Evolutionary conservation across 148 eudicot genomes (phyloP).

Genomic region (Vaccinium myrtillus): DNA sequence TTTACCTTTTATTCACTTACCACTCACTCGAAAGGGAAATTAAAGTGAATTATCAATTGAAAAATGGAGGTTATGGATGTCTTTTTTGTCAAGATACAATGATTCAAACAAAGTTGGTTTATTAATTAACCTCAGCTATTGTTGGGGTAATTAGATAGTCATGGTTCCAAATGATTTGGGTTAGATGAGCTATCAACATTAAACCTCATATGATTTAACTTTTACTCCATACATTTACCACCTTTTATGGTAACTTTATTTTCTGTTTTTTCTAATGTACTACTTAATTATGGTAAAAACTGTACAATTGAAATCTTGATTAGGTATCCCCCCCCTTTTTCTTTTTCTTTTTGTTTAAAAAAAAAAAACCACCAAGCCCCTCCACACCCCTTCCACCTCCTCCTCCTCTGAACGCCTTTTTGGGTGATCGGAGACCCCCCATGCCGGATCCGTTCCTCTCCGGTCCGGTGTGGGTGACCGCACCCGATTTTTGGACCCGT

Average conservation of each 20-base stretch:
- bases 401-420: too few relatives aligned
- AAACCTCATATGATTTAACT: background rate
- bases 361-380: too few relatives aligned
- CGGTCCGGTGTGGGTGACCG: too few relatives aligned
- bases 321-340: too few relatives aligned
- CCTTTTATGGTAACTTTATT: background rate
- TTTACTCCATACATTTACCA: background rate
- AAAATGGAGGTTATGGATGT: background rate
- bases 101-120: background rate
- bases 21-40: background rate
- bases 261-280: background rate
- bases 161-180: slow-evolving; percentile 1
- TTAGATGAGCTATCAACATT: slow-evolving; percentile 10
- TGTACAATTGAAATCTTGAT: too few relatives aligned
- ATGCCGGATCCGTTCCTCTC: too few relatives aligned
- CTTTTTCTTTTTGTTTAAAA: too few relatives aligned
- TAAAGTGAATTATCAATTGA: background rate
- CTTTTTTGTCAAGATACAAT: background rate
- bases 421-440: too few relatives aligned
- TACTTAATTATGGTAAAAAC: background rate
- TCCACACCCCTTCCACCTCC: too few relatives aligned
- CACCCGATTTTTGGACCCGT: too few relatives aligned
- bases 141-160: background rate
- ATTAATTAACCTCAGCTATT: background rate
- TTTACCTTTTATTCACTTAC: background rate